phyloP scores from a whole-genome alignment of 2,329 filamentous ascomycete genomes.

The Talaromyces sp. region DNA sequence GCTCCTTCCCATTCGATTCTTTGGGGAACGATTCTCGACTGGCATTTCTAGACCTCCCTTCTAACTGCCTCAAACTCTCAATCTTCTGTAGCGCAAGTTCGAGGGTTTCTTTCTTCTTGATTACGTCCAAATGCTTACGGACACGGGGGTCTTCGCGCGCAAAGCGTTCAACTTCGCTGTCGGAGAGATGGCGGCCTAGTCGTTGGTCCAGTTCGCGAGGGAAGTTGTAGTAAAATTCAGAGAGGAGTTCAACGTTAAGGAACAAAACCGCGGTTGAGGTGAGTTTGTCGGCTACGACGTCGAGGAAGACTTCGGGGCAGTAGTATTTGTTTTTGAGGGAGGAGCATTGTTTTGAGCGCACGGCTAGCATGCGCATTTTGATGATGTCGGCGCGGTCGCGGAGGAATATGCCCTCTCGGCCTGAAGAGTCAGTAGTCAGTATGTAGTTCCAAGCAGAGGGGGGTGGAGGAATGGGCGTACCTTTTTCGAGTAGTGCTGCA shows the following conservation, averaged over 20 bases:
- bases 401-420: slow-evolving; percentile 89
- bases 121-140: slow-evolving; percentile 83
- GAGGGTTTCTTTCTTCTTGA: slow-evolving; percentile 84
- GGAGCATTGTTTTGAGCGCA: slow-evolving; percentile 88
- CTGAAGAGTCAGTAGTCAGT: slow-evolving; percentile 54
- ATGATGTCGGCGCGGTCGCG: slow-evolving; percentile 87
- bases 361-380: slow-evolving; percentile 81
- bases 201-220: slow-evolving; percentile 85
- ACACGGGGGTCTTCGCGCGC: slow-evolving; percentile 92
- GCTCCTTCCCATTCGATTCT: slow-evolving; percentile 1
- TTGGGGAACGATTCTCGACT: background rate
- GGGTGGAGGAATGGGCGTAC: too few relatives aligned
- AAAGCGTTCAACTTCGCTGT: slow-evolving; percentile 81
- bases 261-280: slow-evolving; percentile 94
- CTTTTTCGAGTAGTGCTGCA: slow-evolving; percentile 76
- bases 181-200: slow-evolving; percentile 75
- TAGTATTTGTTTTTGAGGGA: slow-evolving; percentile 87
- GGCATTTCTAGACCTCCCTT: slow-evolving; percentile 60
- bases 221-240: slow-evolving; percentile 98
- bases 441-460: too few relatives aligned
- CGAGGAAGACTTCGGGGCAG: slow-evolving; percentile 96
- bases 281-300: slow-evolving; percentile 91
- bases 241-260: slow-evolving; percentile 92
- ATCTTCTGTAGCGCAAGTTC: slow-evolving; percentile 95
- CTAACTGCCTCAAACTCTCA: slow-evolving; percentile 81